Conservation (phyloP, 768 basidiomycete genomes). For the Rhodotorula paludigena region DNA sequence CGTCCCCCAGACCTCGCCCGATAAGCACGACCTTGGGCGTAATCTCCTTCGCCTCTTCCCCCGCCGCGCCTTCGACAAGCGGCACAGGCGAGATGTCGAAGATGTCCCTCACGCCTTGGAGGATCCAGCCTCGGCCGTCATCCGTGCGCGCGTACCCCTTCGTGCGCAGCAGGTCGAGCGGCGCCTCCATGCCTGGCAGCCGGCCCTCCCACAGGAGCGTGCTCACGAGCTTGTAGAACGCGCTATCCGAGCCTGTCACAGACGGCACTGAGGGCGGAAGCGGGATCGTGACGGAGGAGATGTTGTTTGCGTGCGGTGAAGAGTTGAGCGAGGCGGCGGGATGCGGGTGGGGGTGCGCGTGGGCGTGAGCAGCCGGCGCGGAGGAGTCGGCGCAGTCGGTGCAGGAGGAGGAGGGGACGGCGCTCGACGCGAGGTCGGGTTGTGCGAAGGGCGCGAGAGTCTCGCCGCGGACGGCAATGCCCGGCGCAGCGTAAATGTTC, state of each 20-base stretch:
- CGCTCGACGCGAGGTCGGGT: no score
- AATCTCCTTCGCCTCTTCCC: conserved; percentile 8
- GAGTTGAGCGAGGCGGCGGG: not conserved
- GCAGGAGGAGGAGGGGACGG: no score
- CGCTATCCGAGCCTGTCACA: conserved; percentile 49
- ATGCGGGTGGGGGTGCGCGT: not conserved
- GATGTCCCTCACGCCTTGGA: conserved; percentile 86
- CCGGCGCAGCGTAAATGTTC: conserved; percentile 65
- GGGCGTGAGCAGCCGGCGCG: not conserved
- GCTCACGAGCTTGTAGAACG: conserved; percentile 75
- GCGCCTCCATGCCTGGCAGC: conserved; percentile 47
- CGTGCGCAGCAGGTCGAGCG: conserved; percentile 68
- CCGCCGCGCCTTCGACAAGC: not conserved
- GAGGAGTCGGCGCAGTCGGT: conserved; percentile 7
- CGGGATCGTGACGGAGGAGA: conserved; percentile 65
- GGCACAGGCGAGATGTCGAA: conserved; percentile 57
- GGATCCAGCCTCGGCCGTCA: conserved; percentile 56
- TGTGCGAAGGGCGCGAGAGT: conserved; percentile 20
- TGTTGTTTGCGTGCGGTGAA: conserved; percentile 57
- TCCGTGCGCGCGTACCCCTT: conserved; percentile 66
- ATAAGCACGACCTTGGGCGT: conserved; percentile 39
- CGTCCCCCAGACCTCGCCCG: conserved; percentile 32
- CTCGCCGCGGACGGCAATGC: conserved; percentile 36
- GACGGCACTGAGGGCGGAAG: conserved; percentile 58
- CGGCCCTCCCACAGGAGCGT: conserved; percentile 72